phyloP scores from a whole-genome alignment of 208 protist species.

The Crithidia sp. region DNA sequence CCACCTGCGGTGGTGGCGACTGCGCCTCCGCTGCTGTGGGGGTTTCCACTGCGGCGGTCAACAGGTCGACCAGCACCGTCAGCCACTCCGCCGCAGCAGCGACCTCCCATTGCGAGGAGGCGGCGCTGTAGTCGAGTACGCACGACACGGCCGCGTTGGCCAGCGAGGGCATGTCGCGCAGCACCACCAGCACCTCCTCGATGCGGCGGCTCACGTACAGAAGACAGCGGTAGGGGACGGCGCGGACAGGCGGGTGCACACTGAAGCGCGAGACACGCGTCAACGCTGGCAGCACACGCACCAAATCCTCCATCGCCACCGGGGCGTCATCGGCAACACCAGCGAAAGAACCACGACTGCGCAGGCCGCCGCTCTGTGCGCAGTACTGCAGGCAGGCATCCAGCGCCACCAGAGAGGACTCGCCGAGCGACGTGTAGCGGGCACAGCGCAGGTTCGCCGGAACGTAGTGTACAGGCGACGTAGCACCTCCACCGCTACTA shows the following conservation, averaged over 20 bases:
- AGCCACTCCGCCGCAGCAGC: conserved; percentile 85
- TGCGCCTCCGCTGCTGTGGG: not conserved
- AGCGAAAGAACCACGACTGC: conserved; percentile 11
- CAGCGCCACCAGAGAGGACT: conserved; percentile 65
- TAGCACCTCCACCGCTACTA: conserved; percentile 39
- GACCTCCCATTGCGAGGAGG: conserved; percentile 66
- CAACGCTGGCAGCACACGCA: conserved; percentile 51
- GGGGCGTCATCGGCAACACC: not conserved
- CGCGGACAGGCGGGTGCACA: conserved; percentile 68
- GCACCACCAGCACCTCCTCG: conserved; percentile 46
- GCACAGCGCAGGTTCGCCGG: conserved; percentile 49
- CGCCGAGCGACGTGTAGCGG: conserved; percentile 80
- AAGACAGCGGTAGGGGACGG: conserved; percentile 61
- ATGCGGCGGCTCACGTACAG: conserved; percentile 41
- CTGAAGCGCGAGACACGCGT: conserved; percentile 58
- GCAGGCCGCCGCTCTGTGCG: conserved; percentile 27
- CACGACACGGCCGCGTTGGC: conserved; percentile 60
- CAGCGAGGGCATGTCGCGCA: conserved; percentile 68
- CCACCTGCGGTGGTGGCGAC: conserved; percentile 6
- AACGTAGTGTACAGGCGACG: conserved; percentile 65
- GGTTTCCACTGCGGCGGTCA: conserved; percentile 18
- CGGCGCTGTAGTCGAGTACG: conserved; percentile 52
- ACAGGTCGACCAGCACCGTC: conserved; percentile 32
- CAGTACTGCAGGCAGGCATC: conserved; percentile 61
- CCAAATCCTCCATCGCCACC: conserved; percentile 47